phyloP scores from a whole-genome alignment of 345 rosid genomes.

The Pistacia integerrima region DNA sequence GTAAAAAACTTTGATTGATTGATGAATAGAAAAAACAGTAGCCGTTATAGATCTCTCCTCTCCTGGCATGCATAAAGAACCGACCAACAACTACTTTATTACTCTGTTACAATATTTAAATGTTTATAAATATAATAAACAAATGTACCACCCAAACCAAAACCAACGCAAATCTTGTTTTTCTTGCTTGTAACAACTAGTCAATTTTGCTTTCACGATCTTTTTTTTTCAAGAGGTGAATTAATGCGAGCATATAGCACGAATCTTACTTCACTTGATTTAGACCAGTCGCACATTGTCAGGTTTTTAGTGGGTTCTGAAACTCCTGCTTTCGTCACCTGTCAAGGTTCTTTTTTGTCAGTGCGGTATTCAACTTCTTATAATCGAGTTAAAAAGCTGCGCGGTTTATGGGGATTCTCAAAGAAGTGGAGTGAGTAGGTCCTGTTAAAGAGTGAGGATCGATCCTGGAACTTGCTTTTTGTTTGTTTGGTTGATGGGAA shows the following conservation, averaged over 20 bases:
- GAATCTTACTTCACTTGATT: constrained; percentile 12
- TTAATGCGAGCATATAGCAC: not conserved
- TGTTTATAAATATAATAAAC: not conserved
- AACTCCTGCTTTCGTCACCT: not conserved
- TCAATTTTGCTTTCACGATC: not conserved
- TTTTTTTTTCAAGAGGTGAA: not conserved
- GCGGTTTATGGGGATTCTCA: not conserved
- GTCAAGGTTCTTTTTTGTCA: not conserved
- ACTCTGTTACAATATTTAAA: not conserved
- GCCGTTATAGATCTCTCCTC: not conserved
- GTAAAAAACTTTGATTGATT: not conserved
- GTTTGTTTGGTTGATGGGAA: constrained; percentile 9
- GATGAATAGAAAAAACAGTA: not conserved
- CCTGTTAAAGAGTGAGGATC: not conserved
- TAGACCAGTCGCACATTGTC: not conserved
- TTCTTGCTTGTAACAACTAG: not conserved
- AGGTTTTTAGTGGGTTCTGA: not conserved
- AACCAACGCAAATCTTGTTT: not conserved
- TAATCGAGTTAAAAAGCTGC: not conserved
- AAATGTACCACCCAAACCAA: not conserved
- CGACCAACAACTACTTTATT: not conserved
- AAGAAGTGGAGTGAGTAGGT: not conserved
- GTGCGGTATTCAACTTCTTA: not conserved
- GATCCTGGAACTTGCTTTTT: constrained; percentile 11
- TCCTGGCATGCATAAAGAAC: not conserved